Conservation (phyloP, 306 rosid species). For the Quercus bicolor region DNA sequence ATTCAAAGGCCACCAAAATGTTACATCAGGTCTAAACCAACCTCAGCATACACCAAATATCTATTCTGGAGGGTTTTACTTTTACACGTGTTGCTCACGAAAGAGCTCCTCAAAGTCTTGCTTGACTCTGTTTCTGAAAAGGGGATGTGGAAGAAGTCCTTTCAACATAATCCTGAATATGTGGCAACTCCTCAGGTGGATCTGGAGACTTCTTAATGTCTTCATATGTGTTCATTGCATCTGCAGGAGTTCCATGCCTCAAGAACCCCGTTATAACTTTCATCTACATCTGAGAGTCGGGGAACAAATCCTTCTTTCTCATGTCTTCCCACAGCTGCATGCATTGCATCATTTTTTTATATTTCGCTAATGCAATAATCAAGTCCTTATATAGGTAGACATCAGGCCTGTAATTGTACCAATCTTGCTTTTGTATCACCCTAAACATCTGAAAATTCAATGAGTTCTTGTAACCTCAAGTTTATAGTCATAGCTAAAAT, state of each 20-base stretch:
- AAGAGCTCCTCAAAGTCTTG: slow-evolving; percentile 96
- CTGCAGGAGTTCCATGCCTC: slow-evolving; percentile 78
- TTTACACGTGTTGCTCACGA: slow-evolving; percentile 66
- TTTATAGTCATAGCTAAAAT: not conserved
- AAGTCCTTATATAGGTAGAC: slow-evolving; percentile 71
- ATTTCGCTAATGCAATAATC: slow-evolving; percentile 66
- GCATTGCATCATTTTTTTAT: slow-evolving; percentile 67
- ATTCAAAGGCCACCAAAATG: not conserved
- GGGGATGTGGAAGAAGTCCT: slow-evolving; percentile 90
- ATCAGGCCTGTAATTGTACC: slow-evolving; percentile 65
- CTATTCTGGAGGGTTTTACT: slow-evolving; percentile 69
- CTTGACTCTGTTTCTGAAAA: slow-evolving; percentile 85
- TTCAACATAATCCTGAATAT: slow-evolving; percentile 77
- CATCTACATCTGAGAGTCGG: slow-evolving; percentile 76
- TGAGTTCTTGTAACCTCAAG: slow-evolving; percentile 25
- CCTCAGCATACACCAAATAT: slow-evolving; percentile 74
- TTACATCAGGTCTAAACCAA: not conserved
- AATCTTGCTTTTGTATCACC: slow-evolving; percentile 75
- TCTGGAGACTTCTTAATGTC: slow-evolving; percentile 96
- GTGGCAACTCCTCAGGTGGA: slow-evolving; percentile 82
- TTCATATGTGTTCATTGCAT: slow-evolving; percentile 85
- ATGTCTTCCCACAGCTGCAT: slow-evolving; percentile 71
- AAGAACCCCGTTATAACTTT: slow-evolving; percentile 88
- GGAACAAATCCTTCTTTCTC: slow-evolving; percentile 62
- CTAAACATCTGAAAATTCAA: slow-evolving; percentile 53